Evolutionary conservation across 495 filamentous ascomycete species (phyloP).

Genomic region (Penicillium canescens): DNA sequence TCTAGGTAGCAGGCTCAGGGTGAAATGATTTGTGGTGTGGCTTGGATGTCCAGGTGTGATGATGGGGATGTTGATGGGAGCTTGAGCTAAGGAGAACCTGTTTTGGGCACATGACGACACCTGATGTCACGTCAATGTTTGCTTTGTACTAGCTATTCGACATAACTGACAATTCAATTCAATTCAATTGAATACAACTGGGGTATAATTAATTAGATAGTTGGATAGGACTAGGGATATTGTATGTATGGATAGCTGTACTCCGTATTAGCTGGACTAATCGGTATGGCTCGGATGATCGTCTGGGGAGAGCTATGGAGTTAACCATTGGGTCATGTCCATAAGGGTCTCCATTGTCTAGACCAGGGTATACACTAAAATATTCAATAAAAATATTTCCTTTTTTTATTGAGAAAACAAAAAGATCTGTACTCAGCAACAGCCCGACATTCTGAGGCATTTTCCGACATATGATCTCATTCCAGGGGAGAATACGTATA

Average conservation of each 20-base stretch:
- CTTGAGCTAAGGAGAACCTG: conserved; percentile 4
- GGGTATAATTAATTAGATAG: neutral
- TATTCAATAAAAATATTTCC: too few relatives aligned
- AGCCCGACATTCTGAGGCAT: too few relatives aligned
- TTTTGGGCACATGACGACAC: conserved; percentile 14
- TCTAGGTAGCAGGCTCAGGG: neutral
- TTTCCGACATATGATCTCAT: neutral
- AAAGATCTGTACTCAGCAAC: too few relatives aligned
- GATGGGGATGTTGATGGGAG: neutral
- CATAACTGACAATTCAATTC: too few relatives aligned
- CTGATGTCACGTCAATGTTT: neutral
- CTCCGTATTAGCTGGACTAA: too few relatives aligned
- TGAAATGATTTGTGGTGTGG: neutral
- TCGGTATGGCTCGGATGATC: neutral
- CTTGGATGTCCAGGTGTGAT: neutral
- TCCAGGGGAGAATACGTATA: neutral
- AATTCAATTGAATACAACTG: neutral
- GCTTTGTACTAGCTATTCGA: too few relatives aligned
- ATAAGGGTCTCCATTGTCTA: too few relatives aligned
- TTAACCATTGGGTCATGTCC: neutral
- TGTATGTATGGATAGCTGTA: neutral
- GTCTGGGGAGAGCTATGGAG: conserved; percentile 9
- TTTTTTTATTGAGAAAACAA: too few relatives aligned
- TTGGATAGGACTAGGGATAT: neutral
- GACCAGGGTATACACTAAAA: too few relatives aligned